These are phyloP conservation scores for Trametes sanguinea DNA, from an alignment of 768 basidiomycete genomes.

Conservation along the genomic window DNA sequence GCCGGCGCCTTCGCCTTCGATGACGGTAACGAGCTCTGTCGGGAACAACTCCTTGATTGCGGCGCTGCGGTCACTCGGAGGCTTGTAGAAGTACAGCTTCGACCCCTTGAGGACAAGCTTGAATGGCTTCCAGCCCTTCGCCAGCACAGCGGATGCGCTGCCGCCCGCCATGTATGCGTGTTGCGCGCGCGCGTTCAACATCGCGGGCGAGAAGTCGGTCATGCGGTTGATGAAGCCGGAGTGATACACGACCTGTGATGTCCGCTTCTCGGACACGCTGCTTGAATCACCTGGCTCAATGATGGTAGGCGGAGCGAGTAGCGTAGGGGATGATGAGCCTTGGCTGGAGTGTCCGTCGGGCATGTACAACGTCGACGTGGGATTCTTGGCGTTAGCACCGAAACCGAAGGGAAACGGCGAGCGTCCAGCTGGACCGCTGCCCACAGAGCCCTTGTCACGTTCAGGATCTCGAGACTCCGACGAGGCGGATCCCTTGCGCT, in stretches of 20 bases:
- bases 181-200: conserved; percentile 31
- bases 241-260: conserved; percentile 79
- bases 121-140: conserved; percentile 84
- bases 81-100: conserved; percentile 86
- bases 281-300: conserved; percentile 42
- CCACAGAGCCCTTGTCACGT: conserved; percentile 33
- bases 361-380: conserved; percentile 12
- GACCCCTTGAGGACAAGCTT: conserved; percentile 83
- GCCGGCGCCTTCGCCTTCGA: conserved; percentile 45
- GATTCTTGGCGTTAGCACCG: conserved; percentile 22
- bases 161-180: conserved; percentile 31
- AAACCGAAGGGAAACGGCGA: conserved; percentile 36
- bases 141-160: conserved; percentile 25
- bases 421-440: conserved; percentile 27
- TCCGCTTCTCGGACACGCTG: conserved; percentile 46
- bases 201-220: conserved; percentile 48
- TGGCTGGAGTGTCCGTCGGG: conserved; percentile 2
- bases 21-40: conserved; percentile 55
- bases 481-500: conserved; percentile 53
- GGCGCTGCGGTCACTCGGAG: conserved; percentile 64
- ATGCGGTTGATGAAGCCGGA: conserved; percentile 78
- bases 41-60: conserved; percentile 79
- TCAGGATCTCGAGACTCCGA: conserved; percentile 35
- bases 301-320: conserved; percentile 53
- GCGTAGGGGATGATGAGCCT: conserved; percentile 29